A percentile compares a stretch with the other conserved stretches of the same genome.
phyloP scores from a whole-genome alignment of 345 rosid species.

The Pugionium cornutum region DNA sequence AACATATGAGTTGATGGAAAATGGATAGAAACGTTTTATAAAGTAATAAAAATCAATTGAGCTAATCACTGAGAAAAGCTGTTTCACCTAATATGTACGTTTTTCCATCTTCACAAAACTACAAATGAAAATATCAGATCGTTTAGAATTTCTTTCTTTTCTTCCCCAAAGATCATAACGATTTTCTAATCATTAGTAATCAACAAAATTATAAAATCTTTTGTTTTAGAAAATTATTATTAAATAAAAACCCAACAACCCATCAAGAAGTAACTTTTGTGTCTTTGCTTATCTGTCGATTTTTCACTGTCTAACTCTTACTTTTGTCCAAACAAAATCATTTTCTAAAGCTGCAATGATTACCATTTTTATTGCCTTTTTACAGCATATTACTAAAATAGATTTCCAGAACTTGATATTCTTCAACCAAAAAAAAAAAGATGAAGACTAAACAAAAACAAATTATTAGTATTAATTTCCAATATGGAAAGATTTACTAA shows the following conservation, averaged over 20 bases:
- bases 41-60: not conserved
- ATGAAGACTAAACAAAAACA: not conserved
- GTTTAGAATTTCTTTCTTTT: constrained; percentile 8
- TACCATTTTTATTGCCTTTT: constrained; percentile 5
- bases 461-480: no score
- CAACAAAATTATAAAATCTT: constrained; percentile 7
- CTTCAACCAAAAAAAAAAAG: not conserved
- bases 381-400: not conserved
- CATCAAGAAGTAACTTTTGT: constrained; percentile 15
- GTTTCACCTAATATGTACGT: constrained; percentile 35
- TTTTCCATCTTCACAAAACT: constrained; percentile 16
- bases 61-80: constrained; percentile 25
- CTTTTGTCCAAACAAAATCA: constrained; percentile 23
- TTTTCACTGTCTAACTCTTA: constrained; percentile 17
- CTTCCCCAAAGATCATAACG: constrained; percentile 23
- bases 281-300: constrained; percentile 29
- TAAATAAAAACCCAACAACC: constrained; percentile 19
- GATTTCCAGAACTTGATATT: not conserved
- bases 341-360: constrained; percentile 25
- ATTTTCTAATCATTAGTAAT: constrained; percentile 24
- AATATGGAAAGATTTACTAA: not conserved
- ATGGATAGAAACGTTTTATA: not conserved
- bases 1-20: constrained; percentile 32
- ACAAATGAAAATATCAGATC: constrained; percentile 25
- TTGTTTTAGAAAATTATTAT: constrained; percentile 15